These are phyloP conservation scores for Melampsora americana DNA, from an alignment of 1,284 basidiomycete species.

Conservation along the genomic window DNA sequence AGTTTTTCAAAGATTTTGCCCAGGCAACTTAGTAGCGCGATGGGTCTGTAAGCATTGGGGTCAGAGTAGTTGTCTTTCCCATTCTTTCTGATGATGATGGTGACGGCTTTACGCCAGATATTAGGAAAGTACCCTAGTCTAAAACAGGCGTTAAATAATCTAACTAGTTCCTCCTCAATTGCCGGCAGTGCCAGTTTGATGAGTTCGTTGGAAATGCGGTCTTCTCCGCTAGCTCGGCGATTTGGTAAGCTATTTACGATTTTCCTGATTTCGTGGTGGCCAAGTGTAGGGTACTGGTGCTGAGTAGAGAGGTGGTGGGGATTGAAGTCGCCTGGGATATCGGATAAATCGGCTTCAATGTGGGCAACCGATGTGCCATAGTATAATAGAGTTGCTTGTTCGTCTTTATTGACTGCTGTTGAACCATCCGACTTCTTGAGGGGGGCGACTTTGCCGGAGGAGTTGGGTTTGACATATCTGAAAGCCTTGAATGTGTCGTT, in stretches of 20 bases:
- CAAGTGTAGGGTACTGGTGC: not conserved
- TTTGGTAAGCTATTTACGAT: not conserved
- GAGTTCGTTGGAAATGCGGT: constrained; percentile 1
- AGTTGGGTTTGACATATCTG: not conserved
- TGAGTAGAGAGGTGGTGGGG: too few species aligned
- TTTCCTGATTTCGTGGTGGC: not conserved
- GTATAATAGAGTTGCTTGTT: constrained; percentile 2
- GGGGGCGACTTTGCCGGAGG: not conserved
- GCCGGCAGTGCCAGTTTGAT: not conserved
- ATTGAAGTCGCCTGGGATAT: not conserved
- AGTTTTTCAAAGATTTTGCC: constrained; percentile 6
- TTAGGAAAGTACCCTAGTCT: not conserved
- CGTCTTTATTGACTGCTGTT: not conserved
- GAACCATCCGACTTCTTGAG: not conserved
- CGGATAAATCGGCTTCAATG: not conserved
- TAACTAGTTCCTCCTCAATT: not conserved
- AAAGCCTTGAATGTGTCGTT: constrained; percentile 1
- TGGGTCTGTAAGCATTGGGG: not conserved
- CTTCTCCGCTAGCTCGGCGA: not conserved
- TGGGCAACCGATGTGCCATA: not conserved
- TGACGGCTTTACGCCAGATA: not conserved
- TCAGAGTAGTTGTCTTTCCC: not conserved
- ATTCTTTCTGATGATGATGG: not conserved
- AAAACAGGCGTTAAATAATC: not conserved
- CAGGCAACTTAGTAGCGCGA: not conserved